Base-by-base conservation (phyloP, 495 filamentous ascomycete species). In the Cladorrhinum samala region DNA sequence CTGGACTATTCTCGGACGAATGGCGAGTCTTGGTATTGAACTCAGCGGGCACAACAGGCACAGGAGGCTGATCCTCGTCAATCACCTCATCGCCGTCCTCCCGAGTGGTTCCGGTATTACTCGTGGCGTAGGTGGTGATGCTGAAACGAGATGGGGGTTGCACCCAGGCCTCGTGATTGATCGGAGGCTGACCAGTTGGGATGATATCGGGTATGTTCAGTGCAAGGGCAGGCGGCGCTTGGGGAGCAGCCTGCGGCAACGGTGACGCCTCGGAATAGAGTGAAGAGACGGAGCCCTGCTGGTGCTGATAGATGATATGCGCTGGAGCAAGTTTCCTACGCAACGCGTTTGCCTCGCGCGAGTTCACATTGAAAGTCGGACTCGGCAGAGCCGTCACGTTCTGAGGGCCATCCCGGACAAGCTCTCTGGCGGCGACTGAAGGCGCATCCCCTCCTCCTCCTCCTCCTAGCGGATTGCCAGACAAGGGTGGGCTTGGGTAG, bases 121-220 rank as follows among this genome's bases (percentile, higher is more conserved):
- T 76, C 2, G 81, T 75, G n/a, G 82, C 80, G 62, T 85, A 85
- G 2, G 87, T 89, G 14, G 85, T 85, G 43, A 83, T 70, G 65
- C 84, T 89, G 71, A 88, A 89, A 38, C 85, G 86, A 49, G 86
- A 91, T 0, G 66, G 62, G 7, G 82, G 85, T 46, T 84, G 75
- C 14, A 67, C 59, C 66, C 67, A 74, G 13, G 61, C 58, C 6
- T 71, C 67, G 46, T 57, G 51, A 27, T 52, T 50, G 43, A 52
- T 23, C 39, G 56, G 48, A 17, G 61, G 52, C 7, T 56, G 27
- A 16, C 56, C 39, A 37, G 52, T 40, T 13, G 52, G 47, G 24
- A 58, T 58, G 24, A 60, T 56, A 16, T 65, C 50, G 23, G 62
- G 48, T 20, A 65, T 59, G n/a, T 55, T 59, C 16, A 49, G 24